phyloP scores from a whole-genome alignment of 371 early-diverging fungal genomes.

The Mucor saturninus region DNA sequence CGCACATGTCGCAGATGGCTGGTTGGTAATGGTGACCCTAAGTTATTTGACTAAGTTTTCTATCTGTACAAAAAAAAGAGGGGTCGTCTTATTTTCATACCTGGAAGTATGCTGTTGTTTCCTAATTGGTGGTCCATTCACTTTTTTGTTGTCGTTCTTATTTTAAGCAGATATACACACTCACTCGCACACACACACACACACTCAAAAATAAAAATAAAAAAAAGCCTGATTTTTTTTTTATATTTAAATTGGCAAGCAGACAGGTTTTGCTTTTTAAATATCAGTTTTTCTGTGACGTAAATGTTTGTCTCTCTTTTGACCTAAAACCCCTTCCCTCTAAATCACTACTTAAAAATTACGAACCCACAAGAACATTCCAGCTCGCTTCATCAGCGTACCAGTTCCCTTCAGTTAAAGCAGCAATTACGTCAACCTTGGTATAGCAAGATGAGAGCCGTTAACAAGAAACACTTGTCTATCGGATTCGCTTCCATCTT shows the following conservation, averaged over 20 bases:
- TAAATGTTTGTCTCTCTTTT: too few species aligned
- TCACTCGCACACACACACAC: too few species aligned
- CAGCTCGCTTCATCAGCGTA: slow-evolving; percentile 42
- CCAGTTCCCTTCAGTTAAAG: slow-evolving; percentile 48
- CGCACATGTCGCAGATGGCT: slow-evolving; percentile 23
- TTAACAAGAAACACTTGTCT: slow-evolving; percentile 29
- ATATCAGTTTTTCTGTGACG: neutral
- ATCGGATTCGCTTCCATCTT: slow-evolving; percentile 18
- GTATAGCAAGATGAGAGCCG: slow-evolving; percentile 35
- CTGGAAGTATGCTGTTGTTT: neutral
- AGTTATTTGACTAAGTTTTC: too few species aligned
- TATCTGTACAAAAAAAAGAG: neutral
- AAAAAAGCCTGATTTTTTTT: slow-evolving; percentile 6
- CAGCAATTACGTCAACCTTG: slow-evolving; percentile 33
- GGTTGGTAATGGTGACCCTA: slow-evolving; percentile 21
- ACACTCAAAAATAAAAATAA: neutral
- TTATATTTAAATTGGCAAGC: too few species aligned
- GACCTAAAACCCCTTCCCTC: neutral
- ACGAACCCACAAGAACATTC: slow-evolving; percentile 8
- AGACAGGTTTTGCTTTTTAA: too few species aligned
- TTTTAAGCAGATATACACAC: too few species aligned
- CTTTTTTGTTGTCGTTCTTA: too few species aligned
- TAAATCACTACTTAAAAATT: neutral
- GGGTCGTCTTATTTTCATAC: neutral
- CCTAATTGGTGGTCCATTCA: neutral